phyloP scores from a whole-genome alignment of 1,284 basidiomycete species.

The Irpex sp. region DNA sequence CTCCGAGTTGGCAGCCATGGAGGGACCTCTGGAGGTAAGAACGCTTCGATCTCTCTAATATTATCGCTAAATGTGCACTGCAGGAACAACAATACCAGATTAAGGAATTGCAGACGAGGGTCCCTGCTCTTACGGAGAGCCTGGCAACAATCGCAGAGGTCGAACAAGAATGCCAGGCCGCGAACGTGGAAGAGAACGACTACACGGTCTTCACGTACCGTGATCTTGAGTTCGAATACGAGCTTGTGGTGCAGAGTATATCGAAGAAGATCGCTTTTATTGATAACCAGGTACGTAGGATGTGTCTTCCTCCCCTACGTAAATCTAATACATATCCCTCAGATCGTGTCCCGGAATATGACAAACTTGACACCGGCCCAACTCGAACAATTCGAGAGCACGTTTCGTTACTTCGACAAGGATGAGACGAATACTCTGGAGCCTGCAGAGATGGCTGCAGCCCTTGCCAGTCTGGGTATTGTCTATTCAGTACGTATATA shows the following conservation, averaged over 20 bases:
- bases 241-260: constrained; percentile 78
- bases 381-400: constrained; percentile 95
- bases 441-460: constrained; percentile 86
- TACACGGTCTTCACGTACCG: constrained; percentile 90
- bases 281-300: constrained; percentile 79
- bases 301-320: neutral
- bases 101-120: constrained; percentile 55
- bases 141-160: constrained; percentile 54
- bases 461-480: constrained; percentile 91
- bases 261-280: constrained; percentile 92
- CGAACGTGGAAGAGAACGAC: constrained; percentile 97
- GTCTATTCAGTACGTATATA: constrained; percentile 72
- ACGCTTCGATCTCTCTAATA: constrained; percentile 9
- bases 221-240: constrained; percentile 89
- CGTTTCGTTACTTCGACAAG: constrained; percentile 96
- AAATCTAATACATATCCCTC: neutral
- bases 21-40: constrained; percentile 75
- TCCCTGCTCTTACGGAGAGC: constrained; percentile 58
- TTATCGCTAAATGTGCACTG: constrained; percentile 11
- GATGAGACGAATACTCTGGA: constrained; percentile 89
- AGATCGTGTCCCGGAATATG: constrained; percentile 87
- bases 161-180: constrained; percentile 80
- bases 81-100: constrained; percentile 56
- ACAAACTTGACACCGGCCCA: constrained; percentile 94
- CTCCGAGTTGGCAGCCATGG: constrained; percentile 71